Evolutionary conservation across 768 basidiomycete genomes (phyloP).

Genomic region (Boletellus sp.): DNA sequence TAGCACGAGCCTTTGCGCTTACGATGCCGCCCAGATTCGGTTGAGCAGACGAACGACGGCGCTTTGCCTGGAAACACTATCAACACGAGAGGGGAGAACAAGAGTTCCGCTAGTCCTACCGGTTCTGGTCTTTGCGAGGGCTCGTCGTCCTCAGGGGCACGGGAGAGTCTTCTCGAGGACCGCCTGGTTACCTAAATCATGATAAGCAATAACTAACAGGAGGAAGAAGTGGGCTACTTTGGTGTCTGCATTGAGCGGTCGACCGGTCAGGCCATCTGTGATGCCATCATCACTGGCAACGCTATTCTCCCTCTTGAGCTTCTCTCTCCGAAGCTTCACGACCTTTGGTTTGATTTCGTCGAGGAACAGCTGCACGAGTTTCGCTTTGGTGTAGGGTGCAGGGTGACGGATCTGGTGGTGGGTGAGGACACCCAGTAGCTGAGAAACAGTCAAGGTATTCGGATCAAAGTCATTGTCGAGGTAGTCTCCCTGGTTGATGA

Average conservation of each 20-base stretch:
- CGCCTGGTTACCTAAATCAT: constrained; percentile 37
- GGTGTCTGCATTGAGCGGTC: constrained; percentile 47
- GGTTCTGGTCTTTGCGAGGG: constrained; percentile 48
- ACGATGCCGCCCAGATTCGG: constrained; percentile 56
- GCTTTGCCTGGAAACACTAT: constrained; percentile 55
- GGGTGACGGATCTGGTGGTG: constrained; percentile 76
- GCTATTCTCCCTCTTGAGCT: constrained; percentile 62
- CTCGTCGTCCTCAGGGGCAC: constrained; percentile 45
- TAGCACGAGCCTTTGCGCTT: constrained; percentile 32
- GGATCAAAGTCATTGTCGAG: constrained; percentile 78
- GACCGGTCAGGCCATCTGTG: constrained; percentile 77
- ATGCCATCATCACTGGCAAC: constrained; percentile 80
- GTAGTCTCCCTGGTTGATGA: constrained; percentile 73
- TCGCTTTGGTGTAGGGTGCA: constrained; percentile 71
- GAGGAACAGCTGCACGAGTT: constrained; percentile 73
- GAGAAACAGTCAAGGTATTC: constrained; percentile 68
- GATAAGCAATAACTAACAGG: constrained; percentile 8
- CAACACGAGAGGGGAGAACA: constrained; percentile 8
- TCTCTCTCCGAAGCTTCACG: constrained; percentile 57
- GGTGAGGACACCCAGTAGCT: constrained; percentile 71
- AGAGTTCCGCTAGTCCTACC: constrained; percentile 37
- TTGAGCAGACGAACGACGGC: constrained; percentile 76
- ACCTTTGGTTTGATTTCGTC: constrained; percentile 65
- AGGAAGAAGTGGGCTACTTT: constrained; percentile 37
- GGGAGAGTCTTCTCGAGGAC: constrained; percentile 64